A percentile compares a stretch with the other conserved stretches of the same genome.
Evolutionary conservation across 2,329 filamentous ascomycete genomes (phyloP).

Genomic region (Alternaria panax): DNA sequence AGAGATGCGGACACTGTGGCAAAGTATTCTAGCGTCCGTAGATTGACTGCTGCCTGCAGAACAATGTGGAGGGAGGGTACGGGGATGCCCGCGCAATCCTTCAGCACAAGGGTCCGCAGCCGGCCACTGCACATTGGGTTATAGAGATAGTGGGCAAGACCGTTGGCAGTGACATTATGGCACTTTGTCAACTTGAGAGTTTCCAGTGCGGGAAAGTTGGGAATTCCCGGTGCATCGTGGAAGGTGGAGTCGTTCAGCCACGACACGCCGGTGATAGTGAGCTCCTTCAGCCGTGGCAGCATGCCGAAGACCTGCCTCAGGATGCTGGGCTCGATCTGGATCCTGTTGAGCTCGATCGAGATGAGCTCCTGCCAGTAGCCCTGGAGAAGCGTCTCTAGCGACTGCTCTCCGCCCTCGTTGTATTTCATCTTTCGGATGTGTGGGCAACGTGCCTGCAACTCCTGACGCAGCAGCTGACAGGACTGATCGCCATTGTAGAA

Average conservation of each 20-base stretch:
- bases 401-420: slow-evolving; percentile 76
- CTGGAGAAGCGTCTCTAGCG: slow-evolving; percentile 72
- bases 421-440: slow-evolving; percentile 92
- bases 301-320: slow-evolving; percentile 75
- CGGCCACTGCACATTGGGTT: slow-evolving; percentile 62
- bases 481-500: slow-evolving; percentile 81
- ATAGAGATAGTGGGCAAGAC: slow-evolving; percentile 73
- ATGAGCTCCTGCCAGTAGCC: slow-evolving; percentile 75
- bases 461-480: slow-evolving; percentile 78
- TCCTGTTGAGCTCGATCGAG: slow-evolving; percentile 72
- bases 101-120: slow-evolving; percentile 73
- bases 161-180: slow-evolving; percentile 74
- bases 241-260: slow-evolving; percentile 82
- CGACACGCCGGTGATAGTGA: slow-evolving; percentile 75
- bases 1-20: slow-evolving; percentile 65
- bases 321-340: slow-evolving; percentile 73
- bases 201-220: slow-evolving; percentile 76
- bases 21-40: slow-evolving; percentile 66
- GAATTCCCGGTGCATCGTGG: slow-evolving; percentile 68
- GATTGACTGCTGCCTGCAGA: slow-evolving; percentile 63
- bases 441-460: slow-evolving; percentile 82
- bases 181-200: slow-evolving; percentile 76
- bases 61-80: slow-evolving; percentile 68
- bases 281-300: slow-evolving; percentile 71
- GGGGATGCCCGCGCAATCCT: slow-evolving; percentile 71